Base-by-base conservation (phyloP, 768 basidiomycete species). In the Tulasnella sp. region DNA sequence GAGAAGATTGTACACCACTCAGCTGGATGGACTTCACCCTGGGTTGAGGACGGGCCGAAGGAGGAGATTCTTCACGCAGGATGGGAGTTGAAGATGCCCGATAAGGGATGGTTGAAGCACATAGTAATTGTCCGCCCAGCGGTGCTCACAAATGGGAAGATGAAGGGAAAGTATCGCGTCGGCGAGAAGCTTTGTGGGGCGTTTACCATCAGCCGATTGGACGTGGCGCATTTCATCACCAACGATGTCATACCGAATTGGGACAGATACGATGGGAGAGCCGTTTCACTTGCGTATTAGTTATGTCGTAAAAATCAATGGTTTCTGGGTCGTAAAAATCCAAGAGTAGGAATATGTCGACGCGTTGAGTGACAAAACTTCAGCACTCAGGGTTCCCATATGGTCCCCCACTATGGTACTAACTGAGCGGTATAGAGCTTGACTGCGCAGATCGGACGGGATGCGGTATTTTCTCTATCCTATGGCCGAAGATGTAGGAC, bases 1-100 rank as follows among this genome's bases (percentile, higher is more conserved):
- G 86, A 88, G 69, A 73, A 78, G 27, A 30, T 51, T 23, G 23
- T 60, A 7, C 34, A 59, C 23, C 32, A 48, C 30, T 59, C 58
- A 26, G 48, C 47, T n/a, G 58, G 58, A 1, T 52, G 23, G 19
- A 24, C n/a, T 5, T 19, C 45, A 19, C 8, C 5, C 10, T 56
- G 55, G 55, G n/a, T 26, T 15, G 52, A 54, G 34, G 52, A 30
- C n/a, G 32, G 19, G 19, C 42, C 38, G 47, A 50, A 49, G 44
- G 58, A 59, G 11, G 19, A n/a, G 53, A 59, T 59, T 47, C 47
- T 59, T 3, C 26, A 45, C 3, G 47, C 45, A 23, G 58, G 47
- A 13, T 59, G 58, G 58, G 48, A 51, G 50, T 8, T 3, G 13
- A 13, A 34, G 42, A 21, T 50, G n/a, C 32, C 45, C 4, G 19